Base-by-base conservation (phyloP, 139 green algal genomes). In the Chlamydomonas incerta region DNA sequence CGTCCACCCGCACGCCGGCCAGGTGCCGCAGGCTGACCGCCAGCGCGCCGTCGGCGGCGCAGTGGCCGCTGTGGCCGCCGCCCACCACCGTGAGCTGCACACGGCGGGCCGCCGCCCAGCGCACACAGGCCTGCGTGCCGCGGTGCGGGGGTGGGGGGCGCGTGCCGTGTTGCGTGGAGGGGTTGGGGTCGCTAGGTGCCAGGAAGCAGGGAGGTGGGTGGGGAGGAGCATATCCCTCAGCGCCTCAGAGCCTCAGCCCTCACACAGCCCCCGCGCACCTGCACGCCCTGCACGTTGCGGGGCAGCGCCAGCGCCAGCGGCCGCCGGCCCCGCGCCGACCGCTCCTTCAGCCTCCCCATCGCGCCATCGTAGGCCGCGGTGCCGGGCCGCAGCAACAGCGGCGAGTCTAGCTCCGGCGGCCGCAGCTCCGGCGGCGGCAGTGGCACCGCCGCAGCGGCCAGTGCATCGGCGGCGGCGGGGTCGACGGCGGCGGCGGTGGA, bases 61-160 rank as follows among this genome's bases (percentile, higher is more conserved):
- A 80, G 72, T 62, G 46, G 41, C 41, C 72, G 72, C 72, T 80
- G 47, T 80, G 72, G 41, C 72, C 28, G 37, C 50, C 47, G 24
- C 72, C 72, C 9, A 47, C 8, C 33, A 72, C 67, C 5, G 67
- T 72, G 15, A 72, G 67, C 18, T 33, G 67, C 67, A 72, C 33
- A 1, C 8, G 18, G 67, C 50, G 67, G 15, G 33, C 15, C 33
- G 29, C 15, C 33, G 67, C 67, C 67, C 67, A 72, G 67, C 67
- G 67, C 67, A 72, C 67, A 13, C n/a, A 37, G 65, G 65, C 29
- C 65, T 70, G 60, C 24, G 60, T 1, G 60, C 24, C 41, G 41
- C 41, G 6, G 41, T 5, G 8, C 18, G 20, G 21, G 18, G 20
- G 55, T 13, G 10, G 18, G 18, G 55, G 3, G 20, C 2, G 21